Percentiles rank a stretch among this genome's conserved stretches.
Conservation (phyloP, 129 eudicot species). For the Artemisia tridentata region DNA sequence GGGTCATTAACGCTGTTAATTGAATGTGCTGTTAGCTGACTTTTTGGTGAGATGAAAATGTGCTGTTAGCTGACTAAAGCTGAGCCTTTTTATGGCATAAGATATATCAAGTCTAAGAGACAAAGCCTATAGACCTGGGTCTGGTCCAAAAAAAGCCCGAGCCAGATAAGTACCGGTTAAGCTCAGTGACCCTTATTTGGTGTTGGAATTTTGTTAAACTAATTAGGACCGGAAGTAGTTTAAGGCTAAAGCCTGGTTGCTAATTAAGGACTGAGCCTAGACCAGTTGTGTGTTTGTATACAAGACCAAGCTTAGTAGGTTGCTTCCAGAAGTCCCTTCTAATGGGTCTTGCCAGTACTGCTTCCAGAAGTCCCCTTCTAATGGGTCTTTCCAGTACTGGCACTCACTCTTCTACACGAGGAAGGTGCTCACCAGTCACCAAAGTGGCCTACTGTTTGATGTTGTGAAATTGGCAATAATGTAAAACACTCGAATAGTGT, state of each 20-base stretch:
- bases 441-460: not conserved
- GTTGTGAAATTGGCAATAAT: not conserved
- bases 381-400: no score
- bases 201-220: not conserved
- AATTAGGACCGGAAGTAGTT: not conserved
- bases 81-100: not conserved
- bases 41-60: not conserved
- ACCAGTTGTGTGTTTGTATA: not conserved
- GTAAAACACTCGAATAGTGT: not conserved
- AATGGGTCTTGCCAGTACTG: no score
- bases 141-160: slow-evolving; percentile 2
- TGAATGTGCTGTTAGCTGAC: not conserved
- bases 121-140: not conserved
- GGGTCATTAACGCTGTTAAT: not conserved
- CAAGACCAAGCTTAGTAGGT: no score
- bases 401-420: not conserved
- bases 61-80: not conserved
- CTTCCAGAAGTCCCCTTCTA: no score
- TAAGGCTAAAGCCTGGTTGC: not conserved
- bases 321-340: no score
- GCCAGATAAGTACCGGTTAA: not conserved
- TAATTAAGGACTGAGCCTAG: not conserved
- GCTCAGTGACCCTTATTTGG: not conserved
- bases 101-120: not conserved
- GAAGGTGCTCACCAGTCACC: not conserved